Base-by-base conservation (phyloP, 805 yeast species). In the Candida khao-thaluensis region DNA sequence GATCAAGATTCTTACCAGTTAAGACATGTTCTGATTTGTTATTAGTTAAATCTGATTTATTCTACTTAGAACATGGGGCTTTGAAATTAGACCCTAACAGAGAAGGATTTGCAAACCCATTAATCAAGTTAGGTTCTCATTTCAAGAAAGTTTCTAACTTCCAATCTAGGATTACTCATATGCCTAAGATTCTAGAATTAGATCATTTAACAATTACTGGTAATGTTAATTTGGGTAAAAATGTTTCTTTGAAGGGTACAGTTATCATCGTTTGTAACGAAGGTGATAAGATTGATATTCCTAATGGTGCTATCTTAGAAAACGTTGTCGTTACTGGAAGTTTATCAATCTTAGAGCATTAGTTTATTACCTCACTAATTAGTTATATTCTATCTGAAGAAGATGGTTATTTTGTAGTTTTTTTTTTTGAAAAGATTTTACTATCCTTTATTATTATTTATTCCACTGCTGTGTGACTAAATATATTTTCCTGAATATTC, bases 181-280 rank as follows among this genome's bases (percentile, higher is more conserved):
- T 93, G 81, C 99, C 99, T 53, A 85, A 81, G 72, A 89, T 93
- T 52, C 79, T 93, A 56, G 99, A 93, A 71, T 79, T 93, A 57
- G 99, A 93, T 64, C 99, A 93, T 66, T 80, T 93, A 56, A 93
- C 98, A 36, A 90, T 93, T 50, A 93, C 98, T 39, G 99, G 99
- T 67, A 91, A 93, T 59, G 99, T 93, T 31, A 78, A 68, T 55
- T 74, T 93, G 51, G 99, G 99, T 58, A 85, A 85, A 63, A 81
- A 79, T 54, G 95, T 93, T 49, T 82, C 86, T 36, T 78, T 93
- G 59, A 93, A 86, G 74, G 99, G 99, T 49, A 93, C 98, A 8
- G 99, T 93, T 45, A 93, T 93, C 58, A 87, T 93, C 52, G 98
- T 93, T 38, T 91, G 97, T 66, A 89, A 90, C 43, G 98, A 93